These are phyloP conservation scores for Amanita inopinata DNA, from an alignment of 768 basidiomycete species.

Conservation along the genomic window DNA sequence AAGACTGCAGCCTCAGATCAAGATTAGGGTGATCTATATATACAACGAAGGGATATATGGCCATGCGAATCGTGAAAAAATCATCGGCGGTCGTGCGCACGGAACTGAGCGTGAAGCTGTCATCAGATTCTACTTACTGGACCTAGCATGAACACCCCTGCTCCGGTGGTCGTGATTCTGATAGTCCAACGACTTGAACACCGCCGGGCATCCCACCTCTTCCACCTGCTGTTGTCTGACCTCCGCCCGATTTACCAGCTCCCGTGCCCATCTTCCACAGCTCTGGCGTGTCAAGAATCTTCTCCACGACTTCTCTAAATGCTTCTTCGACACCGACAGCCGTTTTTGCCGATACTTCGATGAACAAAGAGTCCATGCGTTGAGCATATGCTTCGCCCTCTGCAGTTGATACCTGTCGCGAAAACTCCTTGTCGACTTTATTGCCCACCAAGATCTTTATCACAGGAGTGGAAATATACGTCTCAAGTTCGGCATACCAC, in stretches of 20 bases:
- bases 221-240: constrained; percentile 28
- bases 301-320: constrained; percentile 62
- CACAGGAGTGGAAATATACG: constrained; percentile 77
- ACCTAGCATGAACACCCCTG: constrained; percentile 22
- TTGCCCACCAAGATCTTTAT: constrained; percentile 93
- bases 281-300: constrained; percentile 77
- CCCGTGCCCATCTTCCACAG: constrained; percentile 47
- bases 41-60: neutral
- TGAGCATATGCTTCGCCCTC: constrained; percentile 78
- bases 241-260: constrained; percentile 14
- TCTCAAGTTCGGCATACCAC: constrained; percentile 91
- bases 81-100: neutral
- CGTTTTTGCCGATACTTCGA: constrained; percentile 93
- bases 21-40: constrained; percentile 1
- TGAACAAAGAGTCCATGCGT: constrained; percentile 75
- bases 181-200: constrained; percentile 33
- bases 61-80: neutral
- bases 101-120: constrained; percentile 33
- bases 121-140: constrained; percentile 26
- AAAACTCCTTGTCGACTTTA: constrained; percentile 95
- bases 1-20: no score
- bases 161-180: constrained; percentile 15
- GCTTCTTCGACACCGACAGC: constrained; percentile 72
- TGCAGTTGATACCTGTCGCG: constrained; percentile 70
- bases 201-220: constrained; percentile 41